Conservation (phyloP, 2,329 filamentous ascomycete genomes). For the Gnomoniopsis sp. region DNA sequence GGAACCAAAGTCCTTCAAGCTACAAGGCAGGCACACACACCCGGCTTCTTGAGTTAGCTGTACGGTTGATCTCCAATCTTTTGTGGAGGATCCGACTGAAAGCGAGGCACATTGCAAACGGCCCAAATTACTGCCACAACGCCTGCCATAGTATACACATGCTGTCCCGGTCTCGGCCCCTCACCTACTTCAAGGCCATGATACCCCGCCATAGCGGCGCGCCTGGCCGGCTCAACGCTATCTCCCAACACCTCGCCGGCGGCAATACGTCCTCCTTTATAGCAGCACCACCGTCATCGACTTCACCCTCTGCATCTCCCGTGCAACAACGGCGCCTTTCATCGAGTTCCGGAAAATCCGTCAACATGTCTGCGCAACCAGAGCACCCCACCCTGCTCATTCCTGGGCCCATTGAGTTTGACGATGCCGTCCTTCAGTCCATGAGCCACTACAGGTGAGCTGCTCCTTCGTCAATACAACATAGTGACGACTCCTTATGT, state of each 20-base stretch:
- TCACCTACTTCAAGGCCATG: slow-evolving; percentile 3
- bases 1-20: too few relatives aligned
- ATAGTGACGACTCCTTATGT: background rate
- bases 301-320: slow-evolving; percentile 22
- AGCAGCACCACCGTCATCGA: slow-evolving; percentile 25
- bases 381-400: slow-evolving; percentile 78
- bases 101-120: too few relatives aligned
- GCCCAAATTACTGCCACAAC: too few relatives aligned
- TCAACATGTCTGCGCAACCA: slow-evolving; percentile 59
- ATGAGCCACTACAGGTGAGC: slow-evolving; percentile 90
- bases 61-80: too few relatives aligned
- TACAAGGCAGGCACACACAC: too few relatives aligned
- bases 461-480: background rate
- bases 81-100: too few relatives aligned
- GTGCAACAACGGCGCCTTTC: slow-evolving; percentile 28
- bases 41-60: too few relatives aligned
- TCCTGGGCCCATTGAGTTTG: slow-evolving; percentile 95
- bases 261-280: background rate
- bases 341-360: slow-evolving; percentile 20
- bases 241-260: slow-evolving; percentile 33
- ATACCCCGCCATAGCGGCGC: slow-evolving; percentile 27
- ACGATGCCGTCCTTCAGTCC: slow-evolving; percentile 90
- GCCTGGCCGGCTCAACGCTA: slow-evolving; percentile 32
- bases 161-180: slow-evolving; percentile 18
- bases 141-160: background rate